Evolutionary conservation across 1,284 basidiomycete species (phyloP).

Genomic region (Phellopilus nigrolimitatus): DNA sequence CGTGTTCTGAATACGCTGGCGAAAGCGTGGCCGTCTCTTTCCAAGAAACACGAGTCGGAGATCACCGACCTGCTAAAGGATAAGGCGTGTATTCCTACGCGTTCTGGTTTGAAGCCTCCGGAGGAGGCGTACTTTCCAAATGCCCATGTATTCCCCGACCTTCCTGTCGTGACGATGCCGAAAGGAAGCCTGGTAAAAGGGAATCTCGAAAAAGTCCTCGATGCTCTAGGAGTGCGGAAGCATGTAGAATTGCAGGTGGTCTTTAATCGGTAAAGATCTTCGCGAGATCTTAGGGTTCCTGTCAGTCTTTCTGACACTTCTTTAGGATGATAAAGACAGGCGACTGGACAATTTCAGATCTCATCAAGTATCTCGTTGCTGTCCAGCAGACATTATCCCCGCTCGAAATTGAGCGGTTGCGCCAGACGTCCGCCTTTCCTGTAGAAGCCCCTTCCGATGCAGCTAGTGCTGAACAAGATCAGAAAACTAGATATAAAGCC

Average conservation of each 20-base stretch:
- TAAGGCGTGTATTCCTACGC: slow-evolving; percentile 81
- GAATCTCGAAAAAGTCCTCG: slow-evolving; percentile 71
- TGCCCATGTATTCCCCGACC: slow-evolving; percentile 84
- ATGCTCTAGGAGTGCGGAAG: slow-evolving; percentile 79
- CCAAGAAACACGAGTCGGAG: slow-evolving; percentile 53
- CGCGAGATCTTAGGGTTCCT: slow-evolving; percentile 2
- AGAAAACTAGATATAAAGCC: slow-evolving; percentile 50
- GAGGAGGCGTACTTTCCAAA: slow-evolving; percentile 84
- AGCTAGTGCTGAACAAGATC: slow-evolving; percentile 32
- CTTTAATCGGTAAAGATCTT: slow-evolving; percentile 65
- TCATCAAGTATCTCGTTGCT: slow-evolving; percentile 88
- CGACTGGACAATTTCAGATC: slow-evolving; percentile 73
- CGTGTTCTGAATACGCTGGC: slow-evolving; percentile 70
- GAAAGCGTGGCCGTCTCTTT: slow-evolving; percentile 73
- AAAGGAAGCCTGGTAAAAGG: slow-evolving; percentile 54
- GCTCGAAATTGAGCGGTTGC: slow-evolving; percentile 70
- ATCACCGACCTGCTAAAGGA: slow-evolving; percentile 55
- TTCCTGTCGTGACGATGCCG: slow-evolving; percentile 78
- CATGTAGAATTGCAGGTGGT: slow-evolving; percentile 89
- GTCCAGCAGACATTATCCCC: slow-evolving; percentile 68
- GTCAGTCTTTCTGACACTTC: slow-evolving; percentile 14
- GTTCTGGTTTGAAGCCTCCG: slow-evolving; percentile 71
- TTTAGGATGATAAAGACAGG: slow-evolving; percentile 80
- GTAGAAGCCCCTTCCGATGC: slow-evolving; percentile 42
- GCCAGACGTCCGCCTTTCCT: slow-evolving; percentile 79